A percentile compares a stretch with the other conserved stretches of the same genome.
These are phyloP conservation scores for Pichia cactophila DNA, from an alignment of 1,139 yeast species.

Conservation along the genomic window DNA sequence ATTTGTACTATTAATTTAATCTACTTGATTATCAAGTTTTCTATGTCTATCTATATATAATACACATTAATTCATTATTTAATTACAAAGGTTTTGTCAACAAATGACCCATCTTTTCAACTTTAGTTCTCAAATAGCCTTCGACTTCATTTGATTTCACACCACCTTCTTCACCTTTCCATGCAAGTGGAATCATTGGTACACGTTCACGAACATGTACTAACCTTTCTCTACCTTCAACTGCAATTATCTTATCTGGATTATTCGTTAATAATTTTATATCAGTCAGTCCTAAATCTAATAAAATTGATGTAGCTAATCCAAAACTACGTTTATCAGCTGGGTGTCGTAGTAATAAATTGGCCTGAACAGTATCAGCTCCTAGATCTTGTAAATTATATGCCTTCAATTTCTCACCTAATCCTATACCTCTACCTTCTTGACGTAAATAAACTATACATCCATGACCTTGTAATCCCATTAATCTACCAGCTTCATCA, in stretches of 20 bases:
- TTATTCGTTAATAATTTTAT: conserved; percentile 85
- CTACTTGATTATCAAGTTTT: background rate
- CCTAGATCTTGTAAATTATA: conserved; percentile 96
- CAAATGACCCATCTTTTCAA: conserved; percentile 95
- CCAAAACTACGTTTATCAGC: conserved; percentile 94
- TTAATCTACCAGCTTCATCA: conserved; percentile 91
- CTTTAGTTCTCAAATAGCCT: conserved; percentile 86
- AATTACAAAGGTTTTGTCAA: conserved; percentile 43
- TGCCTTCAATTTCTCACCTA: conserved; percentile 94
- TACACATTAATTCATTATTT: background rate
- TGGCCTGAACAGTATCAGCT: conserved; percentile 97
- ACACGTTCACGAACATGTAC: conserved; percentile 77
- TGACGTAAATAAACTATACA: conserved; percentile 94
- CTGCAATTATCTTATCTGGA: conserved; percentile 93
- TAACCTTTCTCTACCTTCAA: conserved; percentile 70
- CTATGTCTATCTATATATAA: background rate
- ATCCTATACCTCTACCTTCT: conserved; percentile 97
- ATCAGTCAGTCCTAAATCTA: conserved; percentile 69
- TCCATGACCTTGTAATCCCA: conserved; percentile 84
- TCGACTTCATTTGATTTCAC: conserved; percentile 81
- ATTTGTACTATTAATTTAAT: background rate
- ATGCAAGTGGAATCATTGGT: conserved; percentile 94
- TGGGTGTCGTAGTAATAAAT: conserved; percentile 85
- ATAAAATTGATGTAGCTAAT: conserved; percentile 83
- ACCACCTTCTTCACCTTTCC: conserved; percentile 60